These are phyloP conservation scores for Phytophthora palmivora DNA, from an alignment of 352 stramenopile species.

Conservation along the genomic window DNA sequence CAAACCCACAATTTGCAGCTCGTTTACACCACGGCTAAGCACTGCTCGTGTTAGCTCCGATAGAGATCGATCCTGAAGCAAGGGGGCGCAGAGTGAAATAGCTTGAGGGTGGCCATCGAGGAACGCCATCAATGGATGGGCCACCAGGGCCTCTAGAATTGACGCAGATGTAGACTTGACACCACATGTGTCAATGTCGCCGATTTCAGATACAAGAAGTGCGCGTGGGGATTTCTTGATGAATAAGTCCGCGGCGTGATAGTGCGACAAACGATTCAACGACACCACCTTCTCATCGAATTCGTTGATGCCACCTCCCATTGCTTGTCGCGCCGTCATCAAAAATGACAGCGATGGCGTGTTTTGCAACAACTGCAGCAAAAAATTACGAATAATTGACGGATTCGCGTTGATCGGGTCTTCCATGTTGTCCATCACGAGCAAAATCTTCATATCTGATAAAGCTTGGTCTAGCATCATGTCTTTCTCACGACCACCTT, in stretches of 20 bases:
- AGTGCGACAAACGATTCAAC: conserved; percentile 75
- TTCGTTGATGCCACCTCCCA: conserved; percentile 70
- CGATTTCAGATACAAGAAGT: conserved; percentile 73
- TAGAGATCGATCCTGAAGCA: conserved; percentile 79
- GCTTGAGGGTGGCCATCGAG: conserved; percentile 83
- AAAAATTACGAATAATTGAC: conserved; percentile 59
- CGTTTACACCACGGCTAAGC: conserved; percentile 69
- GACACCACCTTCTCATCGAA: conserved; percentile 88
- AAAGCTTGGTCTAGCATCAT: conserved; percentile 65
- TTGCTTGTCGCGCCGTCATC: conserved; percentile 76
- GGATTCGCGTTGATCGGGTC: conserved; percentile 78
- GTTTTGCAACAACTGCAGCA: conserved; percentile 72
- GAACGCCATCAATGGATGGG: conserved; percentile 82
- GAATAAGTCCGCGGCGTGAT: conserved; percentile 77
- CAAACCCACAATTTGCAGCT: conserved; percentile 71
- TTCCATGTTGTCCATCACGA: conserved; percentile 88
- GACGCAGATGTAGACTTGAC: conserved; percentile 39
- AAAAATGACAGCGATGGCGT: conserved; percentile 68
- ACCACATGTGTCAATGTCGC: conserved; percentile 47
- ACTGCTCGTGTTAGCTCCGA: conserved; percentile 78
- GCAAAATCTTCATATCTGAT: conserved; percentile 60
- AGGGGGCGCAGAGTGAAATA: conserved; percentile 77
- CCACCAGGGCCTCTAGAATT: conserved; percentile 64
- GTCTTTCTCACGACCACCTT: conserved; percentile 70
- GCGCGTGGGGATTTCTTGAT: conserved; percentile 78